Percentiles rank a stretch among this genome's conserved stretches.
Conservation (phyloP, 2,329 filamentous ascomycete species). For the Trichoderma brevicompactum region DNA sequence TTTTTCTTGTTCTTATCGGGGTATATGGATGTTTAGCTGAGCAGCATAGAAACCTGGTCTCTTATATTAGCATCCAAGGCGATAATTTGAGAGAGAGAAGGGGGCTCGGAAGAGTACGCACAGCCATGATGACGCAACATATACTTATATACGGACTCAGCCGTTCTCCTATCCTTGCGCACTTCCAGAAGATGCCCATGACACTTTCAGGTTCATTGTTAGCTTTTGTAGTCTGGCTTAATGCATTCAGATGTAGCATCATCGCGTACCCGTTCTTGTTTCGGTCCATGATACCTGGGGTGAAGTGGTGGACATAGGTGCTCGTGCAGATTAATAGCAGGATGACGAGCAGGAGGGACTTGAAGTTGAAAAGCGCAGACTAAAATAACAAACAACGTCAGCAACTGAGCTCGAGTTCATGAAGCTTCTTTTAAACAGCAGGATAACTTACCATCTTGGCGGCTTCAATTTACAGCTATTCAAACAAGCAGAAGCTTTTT, state of each 20-base stretch:
- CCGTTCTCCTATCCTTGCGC: conserved; percentile 86
- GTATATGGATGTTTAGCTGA: conserved; percentile 41
- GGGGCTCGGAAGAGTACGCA: conserved; percentile 47
- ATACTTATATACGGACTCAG: conserved; percentile 94
- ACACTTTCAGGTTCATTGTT: conserved; percentile 53
- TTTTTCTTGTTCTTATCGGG: neutral
- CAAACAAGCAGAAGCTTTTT: neutral
- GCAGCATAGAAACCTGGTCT: conserved; percentile 43
- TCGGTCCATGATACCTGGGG: conserved; percentile 86
- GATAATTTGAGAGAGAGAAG: neutral
- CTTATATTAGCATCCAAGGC: neutral
- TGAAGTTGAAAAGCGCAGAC: conserved; percentile 99
- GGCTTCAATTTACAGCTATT: neutral
- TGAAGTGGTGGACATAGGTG: conserved; percentile 88
- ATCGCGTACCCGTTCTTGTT: conserved; percentile 81
- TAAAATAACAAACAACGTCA: conserved; percentile 45
- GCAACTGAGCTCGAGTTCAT: neutral
- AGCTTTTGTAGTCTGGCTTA: neutral
- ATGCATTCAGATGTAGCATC: neutral
- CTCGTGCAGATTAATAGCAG: conserved; percentile 95
- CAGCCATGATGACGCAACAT: conserved; percentile 93
- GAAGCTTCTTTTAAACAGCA: neutral
- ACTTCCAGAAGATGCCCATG: conserved; percentile 94
- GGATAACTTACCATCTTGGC: conserved; percentile 38
- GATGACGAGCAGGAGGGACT: conserved; percentile 91